Evolutionary conservation across 192 early-diverging fungal genomes (phyloP), one percentile per base, ranked within the genome.

Genomic region (Coemansia sp.): DNA sequence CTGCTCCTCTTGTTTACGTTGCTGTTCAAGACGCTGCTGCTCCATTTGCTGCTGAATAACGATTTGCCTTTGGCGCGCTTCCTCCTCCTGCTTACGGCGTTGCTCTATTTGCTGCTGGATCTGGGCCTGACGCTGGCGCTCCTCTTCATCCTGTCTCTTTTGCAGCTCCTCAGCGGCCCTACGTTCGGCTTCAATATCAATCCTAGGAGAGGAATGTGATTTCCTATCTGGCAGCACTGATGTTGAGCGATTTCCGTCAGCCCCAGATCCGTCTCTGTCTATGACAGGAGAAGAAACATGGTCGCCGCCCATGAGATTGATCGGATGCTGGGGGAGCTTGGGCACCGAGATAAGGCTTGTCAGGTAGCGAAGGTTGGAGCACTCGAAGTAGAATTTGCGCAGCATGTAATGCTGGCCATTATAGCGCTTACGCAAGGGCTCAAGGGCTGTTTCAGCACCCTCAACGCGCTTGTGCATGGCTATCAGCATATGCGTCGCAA

Each of bases 311-410:
- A 95, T 82, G 53, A 98, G 88, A 65, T 90, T 89, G 58, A 94
- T 92, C 62, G 95, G 90, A 55, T 93, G 86, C 70, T 85, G 86
- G 4, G 91, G 84, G 35, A 98, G 77, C 59, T 86, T 88, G 26
- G 97, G 97, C 20, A 99, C 92, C 31, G 82, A 87, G 64, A 97
- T 94, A 59, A 99, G 85, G 48, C 91, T 93, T n/a, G 94, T 95
- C 49, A 99, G 76, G 74, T 97, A 99, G 66, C 87, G 87, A 25
- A 97, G 72, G 53, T 90, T 90, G 39, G 89, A 88, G 77, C 93
- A 95, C 51, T 96, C 91, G 71, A 88, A 85, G 84, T 99, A 99
- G 74, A 97, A 99, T 64, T 88, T 87, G 65, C 92, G 84, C 66
- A 99, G 70, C 7, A 84, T 86, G 68, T 95, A 92, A 81, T 97